These are phyloP conservation scores for Cymbopogon flexuosus DNA, from an alignment of 202 grass and related monocot genomes.

Conservation along the genomic window DNA sequence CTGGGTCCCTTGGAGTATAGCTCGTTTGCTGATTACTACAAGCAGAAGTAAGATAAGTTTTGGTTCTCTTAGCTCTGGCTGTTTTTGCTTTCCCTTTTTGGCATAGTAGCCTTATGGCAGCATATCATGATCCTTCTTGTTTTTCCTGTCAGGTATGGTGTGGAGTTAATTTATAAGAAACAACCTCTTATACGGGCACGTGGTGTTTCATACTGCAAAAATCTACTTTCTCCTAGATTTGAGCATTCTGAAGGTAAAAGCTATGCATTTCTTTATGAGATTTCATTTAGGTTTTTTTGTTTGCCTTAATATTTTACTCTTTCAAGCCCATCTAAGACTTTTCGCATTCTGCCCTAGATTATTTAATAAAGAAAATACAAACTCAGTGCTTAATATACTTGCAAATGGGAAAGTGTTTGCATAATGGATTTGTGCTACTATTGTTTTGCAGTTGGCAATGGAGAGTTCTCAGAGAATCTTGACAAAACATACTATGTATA, in stretches of 20 bases:
- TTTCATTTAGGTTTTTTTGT: neutral
- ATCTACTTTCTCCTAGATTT: conserved; percentile 96
- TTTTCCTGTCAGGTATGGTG: conserved; percentile 68
- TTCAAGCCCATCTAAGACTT: neutral
- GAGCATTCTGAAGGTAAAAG: conserved; percentile 90
- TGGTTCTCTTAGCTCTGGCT: neutral
- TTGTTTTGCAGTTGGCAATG: conserved; percentile 60
- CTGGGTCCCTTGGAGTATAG: conserved; percentile 88
- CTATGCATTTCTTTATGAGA: neutral
- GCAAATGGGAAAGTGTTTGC: neutral
- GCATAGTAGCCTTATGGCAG: conserved; percentile 9
- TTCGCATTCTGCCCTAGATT: neutral
- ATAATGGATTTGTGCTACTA: conserved; percentile 22
- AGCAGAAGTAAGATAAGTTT: conserved; percentile 72
- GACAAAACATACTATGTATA: conserved; percentile 99
- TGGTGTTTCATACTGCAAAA: conserved; percentile 99
- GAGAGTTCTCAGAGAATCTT: conserved; percentile 66
- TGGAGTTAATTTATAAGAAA: conserved; percentile 95
- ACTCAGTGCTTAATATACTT: neutral
- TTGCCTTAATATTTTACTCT: neutral
- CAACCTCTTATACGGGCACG: conserved; percentile 94
- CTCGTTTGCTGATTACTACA: conserved; percentile 98
- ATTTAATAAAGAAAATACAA: conserved; percentile 13
- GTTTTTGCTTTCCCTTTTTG: conserved; percentile 10
- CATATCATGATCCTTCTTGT: conserved; percentile 20